Conservation (phyloP, 2,329 filamentous ascomycete genomes). For the Alternaria postmessia region DNA sequence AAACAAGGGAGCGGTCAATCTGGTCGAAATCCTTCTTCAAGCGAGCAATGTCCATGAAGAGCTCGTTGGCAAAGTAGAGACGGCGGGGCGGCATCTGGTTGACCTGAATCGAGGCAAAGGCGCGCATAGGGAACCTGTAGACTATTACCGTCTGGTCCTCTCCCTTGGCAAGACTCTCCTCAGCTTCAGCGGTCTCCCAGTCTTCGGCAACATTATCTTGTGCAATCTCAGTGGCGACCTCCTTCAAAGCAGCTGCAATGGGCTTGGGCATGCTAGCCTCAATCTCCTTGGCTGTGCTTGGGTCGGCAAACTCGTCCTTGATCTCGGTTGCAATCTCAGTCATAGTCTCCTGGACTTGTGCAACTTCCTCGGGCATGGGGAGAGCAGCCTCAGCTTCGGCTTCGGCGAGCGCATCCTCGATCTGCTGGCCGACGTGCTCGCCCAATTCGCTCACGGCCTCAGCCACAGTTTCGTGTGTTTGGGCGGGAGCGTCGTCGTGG, state of each 20-base stretch:
- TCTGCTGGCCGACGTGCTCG: constrained; percentile 65
- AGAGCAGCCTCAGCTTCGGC: constrained; percentile 47
- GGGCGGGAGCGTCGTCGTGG: constrained; percentile 32
- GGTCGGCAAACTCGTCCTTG: constrained; percentile 60
- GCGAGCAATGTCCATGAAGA: constrained; percentile 89
- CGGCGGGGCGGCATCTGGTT: constrained; percentile 62
- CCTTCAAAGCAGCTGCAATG: constrained; percentile 64
- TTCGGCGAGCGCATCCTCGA: constrained; percentile 69
- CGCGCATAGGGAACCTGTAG: constrained; percentile 95
- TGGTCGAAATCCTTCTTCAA: constrained; percentile 99
- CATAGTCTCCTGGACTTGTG: constrained; percentile 64
- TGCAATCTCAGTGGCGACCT: constrained; percentile 64
- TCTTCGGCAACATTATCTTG: constrained; percentile 74
- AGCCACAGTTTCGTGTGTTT: constrained; percentile 69
- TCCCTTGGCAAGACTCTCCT: constrained; percentile 73
- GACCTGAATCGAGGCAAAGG: constrained; percentile 90
- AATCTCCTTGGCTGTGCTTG: constrained; percentile 62
- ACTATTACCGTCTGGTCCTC: constrained; percentile 76
- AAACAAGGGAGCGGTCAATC: constrained; percentile 90
- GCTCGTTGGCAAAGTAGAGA: constrained; percentile 76
- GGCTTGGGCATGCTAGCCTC: constrained; percentile 63
- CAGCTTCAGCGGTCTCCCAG: constrained; percentile 87
- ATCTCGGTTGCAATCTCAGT: constrained; percentile 58
- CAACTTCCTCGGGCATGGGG: constrained; percentile 55
- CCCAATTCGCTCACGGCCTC: constrained; percentile 74